phyloP scores from a whole-genome alignment of 1,284 basidiomycete species.

The Lignosus rhinocerotis region DNA sequence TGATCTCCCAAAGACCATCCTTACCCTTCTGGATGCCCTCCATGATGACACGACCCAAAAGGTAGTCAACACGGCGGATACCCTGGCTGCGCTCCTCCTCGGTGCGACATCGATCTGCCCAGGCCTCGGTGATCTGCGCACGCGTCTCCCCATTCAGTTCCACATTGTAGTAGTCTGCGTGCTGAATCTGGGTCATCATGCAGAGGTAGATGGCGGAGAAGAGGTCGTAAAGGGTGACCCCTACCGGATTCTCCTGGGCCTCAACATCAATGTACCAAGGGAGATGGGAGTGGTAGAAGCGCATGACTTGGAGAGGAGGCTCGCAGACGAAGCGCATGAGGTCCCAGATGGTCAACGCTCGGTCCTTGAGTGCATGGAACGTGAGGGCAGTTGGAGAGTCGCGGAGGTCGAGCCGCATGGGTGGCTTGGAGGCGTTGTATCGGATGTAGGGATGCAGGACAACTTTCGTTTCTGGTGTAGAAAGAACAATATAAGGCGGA shows the following conservation, averaged over 20 bases:
- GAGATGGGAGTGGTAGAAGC: slow-evolving; percentile 48
- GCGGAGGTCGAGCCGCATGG: slow-evolving; percentile 40
- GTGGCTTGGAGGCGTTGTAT: slow-evolving; percentile 30
- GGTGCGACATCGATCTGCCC: slow-evolving; percentile 24
- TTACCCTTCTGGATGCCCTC: slow-evolving; percentile 33
- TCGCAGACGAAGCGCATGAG: slow-evolving; percentile 45
- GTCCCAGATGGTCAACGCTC: slow-evolving; percentile 38
- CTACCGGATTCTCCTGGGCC: slow-evolving; percentile 41
- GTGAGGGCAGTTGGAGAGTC: slow-evolving; percentile 32
- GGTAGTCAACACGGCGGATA: slow-evolving; percentile 34
- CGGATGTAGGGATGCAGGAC: slow-evolving; percentile 38
- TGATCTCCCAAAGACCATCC: slow-evolving; percentile 36
- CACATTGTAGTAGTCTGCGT: slow-evolving; percentile 33
- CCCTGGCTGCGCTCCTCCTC: slow-evolving; percentile 27
- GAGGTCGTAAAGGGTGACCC: slow-evolving; percentile 56
- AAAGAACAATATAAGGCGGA: not conserved
- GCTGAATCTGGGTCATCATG: slow-evolving; percentile 31
- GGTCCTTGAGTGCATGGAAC: slow-evolving; percentile 41
- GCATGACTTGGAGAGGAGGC: slow-evolving; percentile 47
- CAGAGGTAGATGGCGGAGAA: slow-evolving; percentile 39
- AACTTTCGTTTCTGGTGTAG: slow-evolving; percentile 20
- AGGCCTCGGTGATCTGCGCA: slow-evolving; percentile 28
- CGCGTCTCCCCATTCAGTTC: slow-evolving; percentile 32
- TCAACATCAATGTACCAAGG: slow-evolving; percentile 61
- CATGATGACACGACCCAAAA: slow-evolving; percentile 32